Evolutionary conservation across 257 asterid species (phyloP), one percentile per base, ranked within the genome.

Genomic region (Penstemon eatonii): DNA sequence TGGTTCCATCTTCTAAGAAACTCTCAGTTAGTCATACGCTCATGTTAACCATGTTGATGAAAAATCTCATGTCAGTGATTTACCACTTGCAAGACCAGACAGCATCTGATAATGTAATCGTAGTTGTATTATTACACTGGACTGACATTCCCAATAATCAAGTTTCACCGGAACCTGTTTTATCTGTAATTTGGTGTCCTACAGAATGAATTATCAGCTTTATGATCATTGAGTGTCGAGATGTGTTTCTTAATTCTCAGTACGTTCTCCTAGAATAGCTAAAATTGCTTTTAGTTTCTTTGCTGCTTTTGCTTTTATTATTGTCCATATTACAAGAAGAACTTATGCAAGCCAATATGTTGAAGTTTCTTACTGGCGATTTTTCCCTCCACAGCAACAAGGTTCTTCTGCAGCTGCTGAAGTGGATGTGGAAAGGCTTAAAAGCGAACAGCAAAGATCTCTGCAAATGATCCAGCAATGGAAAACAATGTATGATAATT

Each of bases 371-470:
- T 33, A 66, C 13, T 8, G 43, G 4, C 47, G 52, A 38, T 62
- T 50, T 38, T 44, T 39, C 55, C 42, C 41, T 39, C 56, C 25
- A 37, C 79, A 90, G 97, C 86, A 85, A 80, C 84, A 80, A 73
- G 89, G 96, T 54, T 87, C 97, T 67, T 78, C 86, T 55, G 95
- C 87, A 37, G 95, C 96, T 63, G 80, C 83, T 63, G 88, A 86
- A 83, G 80, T 87, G 79, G 96, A 94, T 7, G 70, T 86, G 39
- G 91, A 83, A 76, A 87, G 85, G 84, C 75, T 84, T 66, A 91
- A 89, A 49, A 70, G 80, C 1, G 90, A 86, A 33, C 72, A 70
- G 56, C 78, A 61, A 66, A 79, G 79, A 58, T 85, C 96, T n/a
- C 63, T 79, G 73, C 86, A 89, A 73, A 72, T 82, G 87, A 71